Percentiles rank a stretch among this genome's conserved stretches.
These are phyloP conservation scores for Blastocystis sp. DNA, from an alignment of 352 stramenopile species.

Conservation along the genomic window DNA sequence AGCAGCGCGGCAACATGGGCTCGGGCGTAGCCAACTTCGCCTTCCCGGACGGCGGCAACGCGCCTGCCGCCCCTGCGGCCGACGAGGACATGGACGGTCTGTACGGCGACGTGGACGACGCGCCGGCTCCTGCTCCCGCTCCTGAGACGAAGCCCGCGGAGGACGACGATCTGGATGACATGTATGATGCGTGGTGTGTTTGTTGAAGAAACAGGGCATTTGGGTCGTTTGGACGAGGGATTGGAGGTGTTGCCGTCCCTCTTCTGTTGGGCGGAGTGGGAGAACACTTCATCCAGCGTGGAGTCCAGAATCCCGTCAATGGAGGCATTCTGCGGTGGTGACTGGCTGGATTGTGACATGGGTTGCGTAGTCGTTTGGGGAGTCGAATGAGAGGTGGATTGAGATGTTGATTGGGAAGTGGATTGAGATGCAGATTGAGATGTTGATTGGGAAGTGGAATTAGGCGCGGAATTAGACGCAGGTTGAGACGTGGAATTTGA, in stretches of 20 bases:
- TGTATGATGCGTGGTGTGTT: constrained; percentile 56
- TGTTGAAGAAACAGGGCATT: constrained; percentile 42
- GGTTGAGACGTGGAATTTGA: neutral
- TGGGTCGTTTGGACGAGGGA: neutral
- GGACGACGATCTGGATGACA: constrained; percentile 59
- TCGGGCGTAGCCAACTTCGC: constrained; percentile 90
- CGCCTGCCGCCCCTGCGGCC: neutral
- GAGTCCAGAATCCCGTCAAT: constrained; percentile 3
- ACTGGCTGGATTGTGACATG: neutral
- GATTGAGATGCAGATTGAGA: neutral
- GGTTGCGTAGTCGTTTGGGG: neutral
- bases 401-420: neutral
- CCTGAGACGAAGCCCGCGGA: neutral
- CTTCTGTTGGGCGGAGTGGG: neutral
- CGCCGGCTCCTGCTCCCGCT: neutral
- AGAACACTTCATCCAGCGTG: neutral
- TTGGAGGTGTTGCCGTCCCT: neutral
- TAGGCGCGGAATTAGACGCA: neutral
- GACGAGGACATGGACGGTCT: constrained; percentile 64
- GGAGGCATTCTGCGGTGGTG: neutral
- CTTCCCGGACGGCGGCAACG: constrained; percentile 79
- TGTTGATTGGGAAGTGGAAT: neutral
- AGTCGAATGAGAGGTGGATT: neutral
- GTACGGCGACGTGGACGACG: constrained; percentile 28
- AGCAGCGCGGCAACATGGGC: constrained; percentile 89